Evolutionary conservation across 129 eudicot genomes (phyloP).

Genomic region (Arctium lappa): DNA sequence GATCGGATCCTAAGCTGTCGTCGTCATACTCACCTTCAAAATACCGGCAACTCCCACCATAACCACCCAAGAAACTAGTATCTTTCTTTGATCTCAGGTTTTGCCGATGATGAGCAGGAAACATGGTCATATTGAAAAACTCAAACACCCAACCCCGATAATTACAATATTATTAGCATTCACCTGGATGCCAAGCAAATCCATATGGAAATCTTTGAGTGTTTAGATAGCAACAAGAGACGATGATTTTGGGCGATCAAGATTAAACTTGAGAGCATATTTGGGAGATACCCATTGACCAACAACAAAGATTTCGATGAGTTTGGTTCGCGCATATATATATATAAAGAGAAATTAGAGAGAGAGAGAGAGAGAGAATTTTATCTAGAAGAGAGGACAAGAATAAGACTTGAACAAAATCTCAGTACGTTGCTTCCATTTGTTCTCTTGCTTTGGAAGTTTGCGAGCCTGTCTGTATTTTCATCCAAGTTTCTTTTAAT

Average conservation of each 20-base stretch:
- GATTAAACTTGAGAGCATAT: not conserved
- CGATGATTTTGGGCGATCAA: not conserved
- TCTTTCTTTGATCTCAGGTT: conserved; percentile 18
- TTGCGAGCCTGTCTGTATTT: conserved; percentile 23
- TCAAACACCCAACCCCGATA: conserved; percentile 13
- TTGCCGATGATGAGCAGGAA: conserved; percentile 34
- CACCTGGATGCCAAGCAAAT: not conserved
- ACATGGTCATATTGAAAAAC: conserved; percentile 49
- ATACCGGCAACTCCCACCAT: conserved; percentile 13
- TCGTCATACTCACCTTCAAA: conserved; percentile 8
- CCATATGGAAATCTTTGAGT: not conserved
- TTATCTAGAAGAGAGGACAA: not conserved
- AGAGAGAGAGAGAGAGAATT: too few relatives aligned
- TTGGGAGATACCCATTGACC: conserved; percentile 30
- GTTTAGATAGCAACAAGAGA: not conserved
- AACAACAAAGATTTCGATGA: not conserved
- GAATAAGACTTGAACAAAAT: conserved; percentile 27
- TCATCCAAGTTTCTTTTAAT: not conserved
- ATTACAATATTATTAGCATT: not conserved
- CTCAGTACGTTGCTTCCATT: conserved; percentile 39
- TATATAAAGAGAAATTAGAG: not conserved
- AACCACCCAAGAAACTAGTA: not conserved
- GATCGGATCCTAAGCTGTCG: conserved; percentile 26
- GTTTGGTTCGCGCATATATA: not conserved
- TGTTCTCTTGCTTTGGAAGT: conserved; percentile 56